Conservation (phyloP, 2,329 filamentous ascomycete species). For the Penicillium sp. region DNA sequence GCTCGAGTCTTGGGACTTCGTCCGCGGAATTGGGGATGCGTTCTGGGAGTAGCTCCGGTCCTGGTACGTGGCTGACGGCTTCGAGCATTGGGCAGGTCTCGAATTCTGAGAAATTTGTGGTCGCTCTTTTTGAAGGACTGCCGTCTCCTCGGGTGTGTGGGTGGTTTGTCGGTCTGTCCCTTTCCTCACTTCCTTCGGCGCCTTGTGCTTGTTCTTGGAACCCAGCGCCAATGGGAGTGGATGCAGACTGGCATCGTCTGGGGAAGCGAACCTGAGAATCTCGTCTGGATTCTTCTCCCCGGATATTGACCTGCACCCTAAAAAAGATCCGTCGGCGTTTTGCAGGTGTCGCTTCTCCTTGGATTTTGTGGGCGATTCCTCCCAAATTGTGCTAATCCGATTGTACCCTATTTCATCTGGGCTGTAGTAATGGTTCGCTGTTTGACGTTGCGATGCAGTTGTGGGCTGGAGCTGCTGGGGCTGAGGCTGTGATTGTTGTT, state of each 20-base stretch:
- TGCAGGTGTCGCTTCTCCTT: slow-evolving; percentile 21
- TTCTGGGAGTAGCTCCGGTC: slow-evolving; percentile 20
- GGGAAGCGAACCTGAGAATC: slow-evolving; percentile 36
- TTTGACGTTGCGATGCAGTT: slow-evolving; percentile 1
- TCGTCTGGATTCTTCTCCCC: slow-evolving; percentile 40
- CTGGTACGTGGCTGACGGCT: slow-evolving; percentile 31
- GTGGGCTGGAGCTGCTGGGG: slow-evolving; percentile 6
- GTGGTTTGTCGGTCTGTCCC: slow-evolving; percentile 7
- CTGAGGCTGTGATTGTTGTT: slow-evolving; percentile 2
- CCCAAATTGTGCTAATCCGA: slow-evolving; percentile 39
- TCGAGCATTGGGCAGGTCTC: slow-evolving; percentile 38
- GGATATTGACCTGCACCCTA: slow-evolving; percentile 42
- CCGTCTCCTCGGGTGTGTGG: slow-evolving; percentile 21
- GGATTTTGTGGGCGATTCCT: slow-evolving; percentile 30
- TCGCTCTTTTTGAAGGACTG: slow-evolving; percentile 30
- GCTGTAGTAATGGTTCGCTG: slow-evolving; percentile 35
- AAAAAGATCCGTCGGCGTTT: slow-evolving; percentile 40
- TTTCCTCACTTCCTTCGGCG: slow-evolving; percentile 17
- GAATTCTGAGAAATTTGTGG: slow-evolving; percentile 35
- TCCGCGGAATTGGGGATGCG: slow-evolving; percentile 18
- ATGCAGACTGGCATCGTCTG: slow-evolving; percentile 28
- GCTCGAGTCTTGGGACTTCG: slow-evolving; percentile 18
- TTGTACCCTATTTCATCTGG: slow-evolving; percentile 43
- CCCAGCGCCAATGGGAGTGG: slow-evolving; percentile 23
- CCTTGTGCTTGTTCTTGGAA: slow-evolving; percentile 26